These are phyloP conservation scores for Drechmeria coniospora DNA, from an alignment of 2,329 filamentous ascomycete genomes.

Conservation along the genomic window DNA sequence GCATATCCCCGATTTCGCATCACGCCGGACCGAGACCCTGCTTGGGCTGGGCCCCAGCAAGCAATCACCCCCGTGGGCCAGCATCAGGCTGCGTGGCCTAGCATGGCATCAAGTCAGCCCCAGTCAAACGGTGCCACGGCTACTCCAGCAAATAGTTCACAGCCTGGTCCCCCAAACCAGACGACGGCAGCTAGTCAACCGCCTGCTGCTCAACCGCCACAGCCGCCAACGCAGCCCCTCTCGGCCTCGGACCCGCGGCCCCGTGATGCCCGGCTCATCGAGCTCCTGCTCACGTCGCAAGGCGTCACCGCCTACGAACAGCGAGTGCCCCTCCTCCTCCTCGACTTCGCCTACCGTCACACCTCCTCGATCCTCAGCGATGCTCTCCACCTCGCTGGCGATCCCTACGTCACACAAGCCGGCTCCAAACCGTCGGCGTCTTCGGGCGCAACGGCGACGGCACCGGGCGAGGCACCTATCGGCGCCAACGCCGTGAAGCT, in stretches of 20 bases:
- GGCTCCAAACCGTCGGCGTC: constrained; percentile 34
- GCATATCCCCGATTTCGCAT: too few relatives aligned
- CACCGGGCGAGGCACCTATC: constrained; percentile 39
- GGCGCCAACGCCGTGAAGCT: constrained; percentile 52
- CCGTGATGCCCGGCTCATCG: constrained; percentile 64
- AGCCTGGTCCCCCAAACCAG: constrained; percentile 21
- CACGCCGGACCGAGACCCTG: too few relatives aligned
- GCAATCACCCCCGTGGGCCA: too few relatives aligned
- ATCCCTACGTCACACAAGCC: constrained; percentile 49
- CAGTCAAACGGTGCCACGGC: constrained; percentile 38
- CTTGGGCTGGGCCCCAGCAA: too few relatives aligned
- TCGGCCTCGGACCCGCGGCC: constrained; percentile 40
- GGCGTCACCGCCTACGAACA: constrained; percentile 69
- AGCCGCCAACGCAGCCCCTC: constrained; percentile 13
- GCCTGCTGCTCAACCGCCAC: constrained; percentile 8
- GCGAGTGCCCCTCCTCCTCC: constrained; percentile 65
- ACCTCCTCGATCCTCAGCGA: constrained; percentile 57
- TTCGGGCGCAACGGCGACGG: constrained; percentile 30
- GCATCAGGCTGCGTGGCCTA: constrained; percentile 3
- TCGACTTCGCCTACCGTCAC: constrained; percentile 79
- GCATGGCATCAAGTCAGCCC: constrained; percentile 23
- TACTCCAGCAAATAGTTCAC: constrained; percentile 22
- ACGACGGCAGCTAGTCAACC: constrained; percentile 14
- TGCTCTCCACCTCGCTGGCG: constrained; percentile 51
- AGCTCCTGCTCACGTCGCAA: constrained; percentile 64